Evolutionary conservation across 2,329 filamentous ascomycete genomes (phyloP).

Genomic region (Cladosporium austrohemisphaericum): DNA sequence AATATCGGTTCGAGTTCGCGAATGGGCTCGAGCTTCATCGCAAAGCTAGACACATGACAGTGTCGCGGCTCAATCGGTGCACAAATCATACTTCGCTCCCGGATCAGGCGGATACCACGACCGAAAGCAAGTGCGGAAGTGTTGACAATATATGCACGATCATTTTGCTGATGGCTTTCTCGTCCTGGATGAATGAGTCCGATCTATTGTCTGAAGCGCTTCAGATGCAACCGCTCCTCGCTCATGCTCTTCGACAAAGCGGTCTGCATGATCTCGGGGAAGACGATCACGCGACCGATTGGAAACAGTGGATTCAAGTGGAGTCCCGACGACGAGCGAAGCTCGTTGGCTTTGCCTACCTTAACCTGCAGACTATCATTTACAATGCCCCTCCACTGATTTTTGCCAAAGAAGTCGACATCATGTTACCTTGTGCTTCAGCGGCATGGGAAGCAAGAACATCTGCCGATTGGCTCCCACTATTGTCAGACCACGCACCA

Average conservation of each 20-base stretch:
- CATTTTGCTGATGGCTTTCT: neutral
- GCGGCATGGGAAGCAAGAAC: neutral
- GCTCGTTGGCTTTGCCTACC: slow-evolving; percentile 32
- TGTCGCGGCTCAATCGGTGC: slow-evolving; percentile 29
- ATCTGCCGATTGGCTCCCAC: neutral
- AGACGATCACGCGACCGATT: neutral
- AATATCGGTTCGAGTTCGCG: slow-evolving; percentile 33
- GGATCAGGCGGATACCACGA: neutral
- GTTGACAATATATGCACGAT: neutral
- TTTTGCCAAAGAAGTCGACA: neutral
- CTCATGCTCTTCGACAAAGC: slow-evolving; percentile 29
- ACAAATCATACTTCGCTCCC: slow-evolving; percentile 27
- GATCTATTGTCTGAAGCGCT: slow-evolving; percentile 33
- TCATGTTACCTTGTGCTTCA: neutral
- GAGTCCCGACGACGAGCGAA: slow-evolving; percentile 33
- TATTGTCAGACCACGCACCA: neutral
- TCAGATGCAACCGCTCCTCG: slow-evolving; percentile 27
- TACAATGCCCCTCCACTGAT: slow-evolving; percentile 24
- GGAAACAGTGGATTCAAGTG: slow-evolving; percentile 24
- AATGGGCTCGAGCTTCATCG: slow-evolving; percentile 31
- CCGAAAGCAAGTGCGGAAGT: neutral
- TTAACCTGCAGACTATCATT: slow-evolving; percentile 33
- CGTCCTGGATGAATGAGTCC: slow-evolving; percentile 31
- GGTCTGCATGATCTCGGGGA: neutral
- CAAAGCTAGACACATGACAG: slow-evolving; percentile 30